phyloP scores from a whole-genome alignment of 352 stramenopile species.

The Phytophthora sp. region DNA sequence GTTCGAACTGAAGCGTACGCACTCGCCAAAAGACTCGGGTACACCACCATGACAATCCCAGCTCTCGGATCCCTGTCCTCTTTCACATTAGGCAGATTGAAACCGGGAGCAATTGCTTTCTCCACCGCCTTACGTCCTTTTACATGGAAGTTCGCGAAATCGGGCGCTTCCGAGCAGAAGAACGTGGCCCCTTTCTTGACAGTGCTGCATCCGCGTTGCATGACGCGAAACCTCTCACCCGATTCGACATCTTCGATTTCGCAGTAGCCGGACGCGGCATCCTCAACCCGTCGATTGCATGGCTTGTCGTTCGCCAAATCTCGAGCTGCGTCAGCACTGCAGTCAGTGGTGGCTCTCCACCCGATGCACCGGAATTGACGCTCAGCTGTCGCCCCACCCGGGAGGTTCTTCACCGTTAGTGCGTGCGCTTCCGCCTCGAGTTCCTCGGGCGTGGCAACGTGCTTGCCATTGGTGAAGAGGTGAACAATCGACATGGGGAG shows the following conservation, averaged over 20 bases:
- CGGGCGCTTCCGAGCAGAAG: slow-evolving; percentile 45
- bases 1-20: slow-evolving; percentile 43
- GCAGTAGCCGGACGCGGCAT: slow-evolving; percentile 21
- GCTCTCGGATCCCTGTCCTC: neutral
- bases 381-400: slow-evolving; percentile 12
- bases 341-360: slow-evolving; percentile 24
- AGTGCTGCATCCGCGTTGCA: slow-evolving; percentile 37
- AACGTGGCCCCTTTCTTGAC: slow-evolving; percentile 43
- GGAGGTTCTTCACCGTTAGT: slow-evolving; percentile 10
- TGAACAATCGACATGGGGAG: slow-evolving; percentile 18
- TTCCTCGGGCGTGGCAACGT: slow-evolving; percentile 19
- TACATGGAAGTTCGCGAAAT: slow-evolving; percentile 48
- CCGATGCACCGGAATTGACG: slow-evolving; percentile 28
- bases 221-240: slow-evolving; percentile 38
- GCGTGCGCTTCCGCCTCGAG: slow-evolving; percentile 16
- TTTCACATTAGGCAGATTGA: slow-evolving; percentile 20
- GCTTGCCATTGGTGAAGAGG: slow-evolving; percentile 13
- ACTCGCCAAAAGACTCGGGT: slow-evolving; percentile 49
- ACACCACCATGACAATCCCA: slow-evolving; percentile 57
- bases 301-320: slow-evolving; percentile 25
- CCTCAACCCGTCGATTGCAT: slow-evolving; percentile 20
- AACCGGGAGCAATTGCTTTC: slow-evolving; percentile 8
- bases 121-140: slow-evolving; percentile 26
- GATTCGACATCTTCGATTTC: slow-evolving; percentile 34
- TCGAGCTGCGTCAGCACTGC: slow-evolving; percentile 13